Percentiles rank a stretch among this genome's conserved stretches.
Conservation (phyloP, 2,329 filamentous ascomycete species). For the Venturia asperata region DNA sequence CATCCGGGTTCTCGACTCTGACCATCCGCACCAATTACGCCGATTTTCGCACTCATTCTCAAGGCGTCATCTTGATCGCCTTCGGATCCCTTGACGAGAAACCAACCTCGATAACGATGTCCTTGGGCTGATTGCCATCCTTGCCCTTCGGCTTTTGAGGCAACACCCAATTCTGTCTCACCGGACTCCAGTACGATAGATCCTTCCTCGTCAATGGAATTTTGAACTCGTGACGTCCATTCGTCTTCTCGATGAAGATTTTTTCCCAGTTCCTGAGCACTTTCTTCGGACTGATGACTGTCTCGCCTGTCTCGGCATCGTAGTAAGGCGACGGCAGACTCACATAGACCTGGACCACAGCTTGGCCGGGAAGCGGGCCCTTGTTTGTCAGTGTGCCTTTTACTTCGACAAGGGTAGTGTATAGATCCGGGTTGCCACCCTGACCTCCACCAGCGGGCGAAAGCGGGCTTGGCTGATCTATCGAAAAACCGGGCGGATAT, state of each 20-base stretch:
- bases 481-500: slow-evolving; percentile 52
- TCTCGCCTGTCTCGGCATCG: slow-evolving; percentile 37
- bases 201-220: slow-evolving; percentile 37
- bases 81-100: slow-evolving; percentile 4
- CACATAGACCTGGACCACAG: slow-evolving; percentile 53
- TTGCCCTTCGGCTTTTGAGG: slow-evolving; percentile 21
- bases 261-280: slow-evolving; percentile 41
- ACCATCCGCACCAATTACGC: not conserved
- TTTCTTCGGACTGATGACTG: slow-evolving; percentile 43
- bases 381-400: slow-evolving; percentile 54
- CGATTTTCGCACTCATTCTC: not conserved
- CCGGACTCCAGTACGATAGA: slow-evolving; percentile 37
- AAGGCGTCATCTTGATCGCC: slow-evolving; percentile 7
- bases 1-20: not conserved
- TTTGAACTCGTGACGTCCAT: slow-evolving; percentile 24
- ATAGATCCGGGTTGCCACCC: slow-evolving; percentile 61
- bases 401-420: slow-evolving; percentile 48
- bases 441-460: slow-evolving; percentile 64
- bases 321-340: slow-evolving; percentile 39
- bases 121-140: not conserved
- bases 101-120: not conserved
- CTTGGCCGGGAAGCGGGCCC: slow-evolving; percentile 47
- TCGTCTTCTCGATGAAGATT: slow-evolving; percentile 28
- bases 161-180: slow-evolving; percentile 37
- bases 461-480: slow-evolving; percentile 34